Percentiles rank a stretch among this genome's conserved stretches.
These are phyloP conservation scores for Domatiomyces globalis DNA, from an alignment of 2,329 filamentous ascomycete genomes.

Conservation along the genomic window DNA sequence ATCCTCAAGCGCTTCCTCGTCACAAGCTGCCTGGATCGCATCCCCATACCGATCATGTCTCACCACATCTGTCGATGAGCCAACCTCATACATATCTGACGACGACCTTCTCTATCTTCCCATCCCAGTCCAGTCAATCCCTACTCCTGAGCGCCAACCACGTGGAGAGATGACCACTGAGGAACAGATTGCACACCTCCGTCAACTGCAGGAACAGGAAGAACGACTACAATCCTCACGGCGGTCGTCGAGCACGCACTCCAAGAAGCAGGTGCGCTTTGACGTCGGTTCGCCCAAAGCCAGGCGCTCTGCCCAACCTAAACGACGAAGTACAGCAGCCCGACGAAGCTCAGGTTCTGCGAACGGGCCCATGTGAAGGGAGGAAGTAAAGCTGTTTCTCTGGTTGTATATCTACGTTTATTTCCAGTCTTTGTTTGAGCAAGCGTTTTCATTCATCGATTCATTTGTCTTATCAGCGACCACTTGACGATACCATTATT, in stretches of 20 bases:
- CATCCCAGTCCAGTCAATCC: conserved; percentile 15
- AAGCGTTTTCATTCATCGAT: background rate
- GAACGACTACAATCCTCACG: conserved; percentile 7
- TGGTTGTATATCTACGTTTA: background rate
- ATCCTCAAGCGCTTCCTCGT: conserved; percentile 13
- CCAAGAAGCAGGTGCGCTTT: conserved; percentile 15
- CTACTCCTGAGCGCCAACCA: conserved; percentile 10
- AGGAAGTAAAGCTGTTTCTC: background rate
- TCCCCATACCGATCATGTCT: conserved; percentile 18
- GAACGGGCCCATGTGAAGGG: conserved; percentile 12
- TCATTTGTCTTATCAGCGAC: background rate
- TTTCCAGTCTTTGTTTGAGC: background rate
- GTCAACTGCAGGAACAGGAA: conserved; percentile 16
- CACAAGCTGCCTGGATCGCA: conserved; percentile 11
- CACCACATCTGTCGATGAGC: conserved; percentile 12
- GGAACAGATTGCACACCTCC: conserved; percentile 17
- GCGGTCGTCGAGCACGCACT: conserved; percentile 2
- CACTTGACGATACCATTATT: background rate
- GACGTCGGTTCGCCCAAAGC: conserved; percentile 9
- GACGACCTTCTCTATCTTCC: conserved; percentile 15
- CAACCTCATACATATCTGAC: conserved; percentile 18
- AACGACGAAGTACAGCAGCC: conserved; percentile 6
- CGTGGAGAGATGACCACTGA: conserved; percentile 16
- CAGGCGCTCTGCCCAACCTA: conserved; percentile 9
- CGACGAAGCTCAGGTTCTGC: conserved; percentile 7